Percentiles rank a stretch among this genome's conserved stretches.
phyloP scores from a whole-genome alignment of 2,329 filamentous ascomycete genomes.

The Cladorrhinum sp. region DNA sequence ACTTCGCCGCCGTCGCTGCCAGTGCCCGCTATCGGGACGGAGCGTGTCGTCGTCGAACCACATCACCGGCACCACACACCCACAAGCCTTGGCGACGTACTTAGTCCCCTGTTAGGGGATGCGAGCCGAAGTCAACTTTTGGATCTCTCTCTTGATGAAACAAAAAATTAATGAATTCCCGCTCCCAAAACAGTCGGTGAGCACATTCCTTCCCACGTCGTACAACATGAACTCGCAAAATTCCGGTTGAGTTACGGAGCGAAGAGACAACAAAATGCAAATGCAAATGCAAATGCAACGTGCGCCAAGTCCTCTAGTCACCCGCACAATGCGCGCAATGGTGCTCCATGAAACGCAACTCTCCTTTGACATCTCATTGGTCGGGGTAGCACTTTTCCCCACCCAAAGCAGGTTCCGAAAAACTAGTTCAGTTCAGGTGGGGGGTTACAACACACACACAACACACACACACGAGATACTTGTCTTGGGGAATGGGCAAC shows the following conservation, averaged over 20 bases:
- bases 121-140: not conserved
- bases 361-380: not conserved
- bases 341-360: not conserved
- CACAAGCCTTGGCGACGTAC: not conserved
- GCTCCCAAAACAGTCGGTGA: not conserved
- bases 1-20: not conserved
- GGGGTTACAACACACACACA: not conserved
- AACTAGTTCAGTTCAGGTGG: not conserved
- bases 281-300: not conserved
- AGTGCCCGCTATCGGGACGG: not conserved
- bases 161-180: too few relatives aligned
- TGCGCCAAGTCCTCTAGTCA: not conserved
- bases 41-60: not conserved
- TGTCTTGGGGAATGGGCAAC: too few relatives aligned
- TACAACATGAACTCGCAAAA: not conserved
- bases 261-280: not conserved
- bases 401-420: not conserved
- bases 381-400: not conserved
- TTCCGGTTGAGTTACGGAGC: not conserved
- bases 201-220: not conserved
- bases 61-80: not conserved
- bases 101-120: not conserved
- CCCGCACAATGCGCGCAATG: constrained; percentile 24
- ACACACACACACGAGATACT: too few relatives aligned
- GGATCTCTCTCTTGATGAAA: too few relatives aligned